Evolutionary conservation across 202 grass and related monocot species (phyloP), one percentile per base, ranked within the genome.

Genomic region (Digitaria exilis): DNA sequence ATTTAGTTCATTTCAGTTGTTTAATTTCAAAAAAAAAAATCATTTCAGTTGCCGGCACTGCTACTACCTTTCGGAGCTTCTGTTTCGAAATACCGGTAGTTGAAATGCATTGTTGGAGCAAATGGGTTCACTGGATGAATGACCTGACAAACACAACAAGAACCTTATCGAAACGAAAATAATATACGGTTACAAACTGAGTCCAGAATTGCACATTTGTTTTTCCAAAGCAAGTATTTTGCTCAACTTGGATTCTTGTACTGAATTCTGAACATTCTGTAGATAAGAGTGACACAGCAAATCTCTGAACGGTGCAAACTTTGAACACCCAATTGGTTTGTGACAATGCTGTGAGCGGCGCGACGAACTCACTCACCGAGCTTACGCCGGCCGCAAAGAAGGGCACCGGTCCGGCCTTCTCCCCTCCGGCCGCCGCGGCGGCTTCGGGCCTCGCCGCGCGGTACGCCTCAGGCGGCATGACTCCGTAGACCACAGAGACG

Each of bases 31-130:
- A n/a, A n/a, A n/a, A n/a, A n/a, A n/a, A n/a, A n/a, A n/a, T n/a
- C n/a, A n/a, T n/a, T n/a, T n/a, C n/a, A n/a, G n/a, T n/a, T 46
- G 57, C 45, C 34, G 73, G 13, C 58, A 80, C 19, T 17, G 15
- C 0, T 85, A 91, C 11, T 91, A 96, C 90, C 90, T 90, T 88
- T 39, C 41, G 85, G 82, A 78, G 90, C 80, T 83, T 92, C 87
- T 45, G 90, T 95, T 84, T 95, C 93, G 43, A 95, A 95, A 69
- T 95, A 95, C 4, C 87, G 82, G 77, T 95, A 95, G 74, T 95
- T 95, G 44, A 95, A 95, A 90, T 92, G 93, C 79, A 95, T 77
- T 64, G 89, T 92, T 2, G 92, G 92, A 17, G 87, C 87, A 85
- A 92, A 94, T 50, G 92, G 92, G 71, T 92, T 94, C 37, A 85